Percentiles rank a stretch among this genome's conserved stretches.
phyloP scores from a whole-genome alignment of 495 filamentous ascomycete genomes.

The Neurospora sp. region DNA sequence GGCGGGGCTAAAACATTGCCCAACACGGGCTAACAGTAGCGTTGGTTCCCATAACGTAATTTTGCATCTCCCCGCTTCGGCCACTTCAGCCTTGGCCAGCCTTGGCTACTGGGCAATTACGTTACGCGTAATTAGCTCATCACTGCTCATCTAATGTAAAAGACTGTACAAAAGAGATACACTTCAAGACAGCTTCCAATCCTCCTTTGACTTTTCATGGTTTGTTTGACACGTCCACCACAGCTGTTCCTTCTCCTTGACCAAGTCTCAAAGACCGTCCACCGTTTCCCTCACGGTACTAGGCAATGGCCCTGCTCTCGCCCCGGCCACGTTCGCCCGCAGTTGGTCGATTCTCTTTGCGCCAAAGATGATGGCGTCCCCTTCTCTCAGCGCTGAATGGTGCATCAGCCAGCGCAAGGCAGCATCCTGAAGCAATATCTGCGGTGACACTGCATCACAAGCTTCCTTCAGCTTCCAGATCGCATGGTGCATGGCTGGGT shows the following conservation, averaged over 20 bases:
- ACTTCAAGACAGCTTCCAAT: background rate
- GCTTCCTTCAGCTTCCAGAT: conserved; percentile 30
- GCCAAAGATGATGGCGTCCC: conserved; percentile 47
- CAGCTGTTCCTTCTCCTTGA: background rate
- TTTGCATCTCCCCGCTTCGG: background rate
- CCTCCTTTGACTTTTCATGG: background rate
- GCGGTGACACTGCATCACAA: background rate
- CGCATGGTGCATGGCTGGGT: conserved; percentile 28
- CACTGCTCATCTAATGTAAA: background rate
- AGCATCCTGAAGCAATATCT: conserved; percentile 21
- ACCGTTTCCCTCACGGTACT: background rate
- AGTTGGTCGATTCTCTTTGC: conserved; percentile 17
- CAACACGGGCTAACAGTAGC: background rate
- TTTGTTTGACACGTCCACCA: background rate
- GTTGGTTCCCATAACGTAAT: background rate
- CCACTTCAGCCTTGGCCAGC: background rate
- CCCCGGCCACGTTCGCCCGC: background rate
- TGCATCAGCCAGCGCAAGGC: conserved; percentile 47
- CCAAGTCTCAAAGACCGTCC: background rate
- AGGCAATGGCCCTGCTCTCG: background rate
- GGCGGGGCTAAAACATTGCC: background rate
- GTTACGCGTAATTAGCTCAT: background rate
- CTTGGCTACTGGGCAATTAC: background rate
- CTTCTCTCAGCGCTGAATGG: conserved; percentile 37
- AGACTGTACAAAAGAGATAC: background rate